phyloP scores from a whole-genome alignment of 805 yeast species.

The Gaillardinia entomophila region DNA sequence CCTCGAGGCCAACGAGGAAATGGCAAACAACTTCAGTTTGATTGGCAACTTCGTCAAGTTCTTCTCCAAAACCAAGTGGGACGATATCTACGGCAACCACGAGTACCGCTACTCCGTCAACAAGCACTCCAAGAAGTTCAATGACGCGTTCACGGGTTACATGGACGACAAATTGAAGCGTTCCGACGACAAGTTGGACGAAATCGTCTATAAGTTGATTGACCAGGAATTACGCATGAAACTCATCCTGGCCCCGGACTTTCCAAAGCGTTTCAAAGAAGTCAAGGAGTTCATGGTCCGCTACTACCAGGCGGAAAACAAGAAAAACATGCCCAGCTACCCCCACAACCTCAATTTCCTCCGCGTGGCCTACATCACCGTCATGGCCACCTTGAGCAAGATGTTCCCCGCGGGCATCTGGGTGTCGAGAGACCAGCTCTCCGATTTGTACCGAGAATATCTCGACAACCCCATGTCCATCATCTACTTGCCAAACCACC shows the following conservation, averaged over 20 bases:
- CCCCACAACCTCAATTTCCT: constrained; percentile 16
- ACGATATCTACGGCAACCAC: constrained; percentile 25
- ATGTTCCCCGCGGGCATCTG: constrained; percentile 42
- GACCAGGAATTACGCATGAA: constrained; percentile 34
- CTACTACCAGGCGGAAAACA: constrained; percentile 29
- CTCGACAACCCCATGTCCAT: constrained; percentile 37
- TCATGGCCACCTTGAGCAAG: constrained; percentile 23
- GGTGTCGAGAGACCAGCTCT: constrained; percentile 26
- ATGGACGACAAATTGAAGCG: constrained; percentile 25
- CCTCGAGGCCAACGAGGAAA: constrained; percentile 23
- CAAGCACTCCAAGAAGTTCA: constrained; percentile 23
- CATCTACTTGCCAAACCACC: constrained; percentile 54
- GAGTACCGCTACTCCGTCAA: constrained; percentile 31
- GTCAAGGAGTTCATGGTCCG: constrained; percentile 35
- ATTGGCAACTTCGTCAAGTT: constrained; percentile 27
- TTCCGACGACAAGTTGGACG: constrained; percentile 30
- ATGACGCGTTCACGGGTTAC: constrained; percentile 17
- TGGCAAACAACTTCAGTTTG: constrained; percentile 16
- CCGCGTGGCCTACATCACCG: constrained; percentile 33
- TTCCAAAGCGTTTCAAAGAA: constrained; percentile 23
- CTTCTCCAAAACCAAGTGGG: constrained; percentile 20
- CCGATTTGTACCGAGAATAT: constrained; percentile 23
- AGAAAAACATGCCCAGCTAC: constrained; percentile 32
- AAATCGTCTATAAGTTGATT: constrained; percentile 27
- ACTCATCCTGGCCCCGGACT: constrained; percentile 28